Conservation (phyloP, 139 green algal genomes). For the Chlorella sorokiniana region DNA sequence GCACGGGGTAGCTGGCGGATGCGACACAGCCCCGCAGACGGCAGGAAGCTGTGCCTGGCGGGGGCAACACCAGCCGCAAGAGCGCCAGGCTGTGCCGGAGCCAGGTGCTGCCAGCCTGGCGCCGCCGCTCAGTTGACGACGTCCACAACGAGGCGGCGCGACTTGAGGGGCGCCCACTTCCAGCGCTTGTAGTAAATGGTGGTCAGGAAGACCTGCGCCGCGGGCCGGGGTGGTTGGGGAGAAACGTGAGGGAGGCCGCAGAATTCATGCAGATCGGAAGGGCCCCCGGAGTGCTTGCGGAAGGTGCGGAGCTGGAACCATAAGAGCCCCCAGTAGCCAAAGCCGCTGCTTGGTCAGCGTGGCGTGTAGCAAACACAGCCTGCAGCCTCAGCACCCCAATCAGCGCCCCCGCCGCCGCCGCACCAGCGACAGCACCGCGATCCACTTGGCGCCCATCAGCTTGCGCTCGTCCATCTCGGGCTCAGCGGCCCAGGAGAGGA, state of each 20-base stretch:
- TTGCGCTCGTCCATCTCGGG: conserved; percentile 95
- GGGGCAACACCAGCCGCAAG: background rate
- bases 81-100: background rate
- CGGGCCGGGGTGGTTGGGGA: too few relatives aligned
- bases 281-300: background rate
- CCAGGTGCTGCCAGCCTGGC: background rate
- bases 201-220: conserved; percentile 26
- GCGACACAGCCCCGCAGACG: too few relatives aligned
- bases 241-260: background rate
- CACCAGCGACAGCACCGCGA: conserved; percentile 85
- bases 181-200: conserved; percentile 97
- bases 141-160: conserved; percentile 91
- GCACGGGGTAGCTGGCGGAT: too few relatives aligned
- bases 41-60: too few relatives aligned
- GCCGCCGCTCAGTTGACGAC: conserved; percentile 83
- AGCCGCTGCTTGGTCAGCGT: background rate
- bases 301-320: background rate
- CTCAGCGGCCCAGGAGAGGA: conserved; percentile 93
- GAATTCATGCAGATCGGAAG: too few relatives aligned
- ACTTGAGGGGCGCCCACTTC: conserved; percentile 97
- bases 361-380: background rate
- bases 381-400: background rate
- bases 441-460: conserved; percentile 97
- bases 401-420: background rate
- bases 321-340: background rate